Base-by-base conservation (phyloP, 140 eudicot species). In the Stevia rebaudiana region DNA sequence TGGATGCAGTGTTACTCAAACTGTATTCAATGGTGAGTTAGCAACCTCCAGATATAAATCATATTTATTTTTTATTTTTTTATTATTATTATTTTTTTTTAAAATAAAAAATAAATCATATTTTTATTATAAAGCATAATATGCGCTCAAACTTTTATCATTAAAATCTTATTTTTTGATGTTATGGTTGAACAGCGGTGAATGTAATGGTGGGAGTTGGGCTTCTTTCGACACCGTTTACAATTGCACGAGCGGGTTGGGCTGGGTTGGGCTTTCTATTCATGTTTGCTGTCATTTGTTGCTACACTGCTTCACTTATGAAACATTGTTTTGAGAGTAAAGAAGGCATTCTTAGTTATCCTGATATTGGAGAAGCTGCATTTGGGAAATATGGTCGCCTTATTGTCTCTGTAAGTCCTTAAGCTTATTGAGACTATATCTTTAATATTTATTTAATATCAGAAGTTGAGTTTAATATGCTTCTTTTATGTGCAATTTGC, bases 321-420 rank as follows among this genome's bases (percentile, higher is more conserved):
- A 85, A 74, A 68, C 55, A 79, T 43, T 92, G 99, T 68, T 83
- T 92, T 71, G 99, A 92, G 73, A 92, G 95, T 70, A 81, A 57
- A 63, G 80, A 83, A 24, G 95, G 86, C 12, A 82, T 92, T 40
- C 37, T 78, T 18, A 85, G 90, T 19, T 92, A 79, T 78, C 94
- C 99, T 10, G 99, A 92, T 70, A 80, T 92, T 55, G 99, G 99
- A 69, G 96, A 92, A 76, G 97, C 99, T 22, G 99, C 99, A 18
- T 92, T 92, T 78, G 99, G 99, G 37, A 88, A 79, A 80, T 81
- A 80, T 19, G 99, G 99, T 2, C 97, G 99, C 43, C 76, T 92
- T 69, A 22, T 83, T 11, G 41, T 92, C 69, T 88, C 97, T 21
- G 95, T 92, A 65, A 88, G 99, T 82, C 52, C 17, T 7, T 6